Base-by-base conservation (phyloP, 2,329 filamentous ascomycete species). In the Myriosclerotinia scirpicola region DNA sequence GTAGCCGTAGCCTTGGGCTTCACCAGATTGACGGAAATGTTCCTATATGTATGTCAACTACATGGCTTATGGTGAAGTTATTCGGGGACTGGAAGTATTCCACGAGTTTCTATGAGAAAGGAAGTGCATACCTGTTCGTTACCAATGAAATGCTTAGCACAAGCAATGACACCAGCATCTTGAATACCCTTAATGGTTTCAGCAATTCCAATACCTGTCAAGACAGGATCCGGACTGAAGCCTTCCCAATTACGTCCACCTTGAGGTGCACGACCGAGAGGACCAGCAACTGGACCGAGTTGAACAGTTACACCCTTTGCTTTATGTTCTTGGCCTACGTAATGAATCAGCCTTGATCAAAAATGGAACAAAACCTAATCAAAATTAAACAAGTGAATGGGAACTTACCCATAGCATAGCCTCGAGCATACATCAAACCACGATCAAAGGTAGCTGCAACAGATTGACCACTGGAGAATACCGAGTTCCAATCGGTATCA, bases 111-210 rank as follows among this genome's bases (percentile, higher is more conserved):
- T 26, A 36, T n/a, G 52, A 17, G 20, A 63, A 26, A 53, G 7
- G 3, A 22, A 12, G 30, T 26, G 34, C 52, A 48, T 65, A 91
- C 87, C 78, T 96, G 91, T 77, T 94, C 91, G 71, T 93, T 90
- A 46, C 80, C 84, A 67, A 54, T 85, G 75, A 81, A 90, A 75
- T 93, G 90, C 82, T 93, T 94, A 56, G 90, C 89, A 73, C 90
- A 93, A 68, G 93, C 92, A 78, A 96, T 90, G 64, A 94, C 86
- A 76, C 92, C 92, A 17, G 88, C 87, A 74, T 89, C 85, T 75
- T 96, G 93, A 54, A 96, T 93, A 68, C 93, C 93, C 75, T 86
- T 84, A 68, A 96, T 84, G 1, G 89, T 91, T 75, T 90, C 83
- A 48, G 86, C 86, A 71, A 93, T 88, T 64, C 87, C 86, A 69